Conservation (phyloP, 768 basidiomycete genomes). For the Suillus spraguei region DNA sequence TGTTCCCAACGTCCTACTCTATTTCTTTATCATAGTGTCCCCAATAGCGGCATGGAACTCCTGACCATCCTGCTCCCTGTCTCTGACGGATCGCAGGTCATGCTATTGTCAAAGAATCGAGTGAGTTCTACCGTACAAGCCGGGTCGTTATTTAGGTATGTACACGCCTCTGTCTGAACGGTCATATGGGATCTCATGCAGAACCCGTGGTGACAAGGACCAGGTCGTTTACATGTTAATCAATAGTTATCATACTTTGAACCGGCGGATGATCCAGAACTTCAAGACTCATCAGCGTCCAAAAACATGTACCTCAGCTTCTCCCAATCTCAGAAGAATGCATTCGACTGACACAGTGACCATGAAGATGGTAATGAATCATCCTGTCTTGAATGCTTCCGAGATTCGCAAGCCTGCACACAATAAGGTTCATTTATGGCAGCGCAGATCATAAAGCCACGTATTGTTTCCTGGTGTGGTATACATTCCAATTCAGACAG, state of each 20-base stretch:
- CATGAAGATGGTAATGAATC: not conserved
- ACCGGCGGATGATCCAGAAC: not conserved
- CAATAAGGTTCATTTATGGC: not conserved
- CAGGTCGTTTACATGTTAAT: not conserved
- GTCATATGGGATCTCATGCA: not conserved
- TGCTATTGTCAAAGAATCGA: not conserved
- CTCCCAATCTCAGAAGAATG: not conserved
- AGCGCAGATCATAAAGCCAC: not conserved
- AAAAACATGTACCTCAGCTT: not conserved
- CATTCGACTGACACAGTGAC: not conserved
- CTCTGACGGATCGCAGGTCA: not conserved
- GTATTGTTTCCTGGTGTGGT: not conserved
- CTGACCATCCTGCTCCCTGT: not conserved
- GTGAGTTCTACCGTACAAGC: not conserved
- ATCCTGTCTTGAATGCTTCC: not conserved
- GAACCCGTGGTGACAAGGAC: not conserved
- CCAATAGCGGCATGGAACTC: not conserved
- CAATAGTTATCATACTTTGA: not conserved
- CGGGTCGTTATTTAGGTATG: not conserved
- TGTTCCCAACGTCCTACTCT: not conserved
- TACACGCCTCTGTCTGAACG: not conserved
- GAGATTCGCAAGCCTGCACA: not conserved
- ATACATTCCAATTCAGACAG: constrained; percentile 10
- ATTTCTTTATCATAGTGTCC: not conserved
- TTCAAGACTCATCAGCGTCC: not conserved